A percentile compares a stretch with the other conserved stretches of the same genome.
phyloP scores from a whole-genome alignment of 306 rosid species.

The Malus sieversii region DNA sequence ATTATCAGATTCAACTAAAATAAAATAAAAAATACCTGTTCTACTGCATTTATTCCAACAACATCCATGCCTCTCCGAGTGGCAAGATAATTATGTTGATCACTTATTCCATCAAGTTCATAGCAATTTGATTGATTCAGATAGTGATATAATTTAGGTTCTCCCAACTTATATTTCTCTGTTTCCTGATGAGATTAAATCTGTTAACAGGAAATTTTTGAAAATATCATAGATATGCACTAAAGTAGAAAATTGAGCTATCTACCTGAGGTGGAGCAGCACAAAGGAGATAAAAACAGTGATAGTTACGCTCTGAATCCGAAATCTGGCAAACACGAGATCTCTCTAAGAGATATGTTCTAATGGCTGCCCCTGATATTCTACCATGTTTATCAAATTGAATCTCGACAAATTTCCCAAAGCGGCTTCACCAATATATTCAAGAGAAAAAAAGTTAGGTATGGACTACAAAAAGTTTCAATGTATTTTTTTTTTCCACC shows the following conservation, averaged over 20 bases:
- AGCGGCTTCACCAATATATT: slow-evolving; percentile 60
- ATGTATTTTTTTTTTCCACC: not conserved
- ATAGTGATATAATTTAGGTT: slow-evolving; percentile 74
- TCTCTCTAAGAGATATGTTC: slow-evolving; percentile 88
- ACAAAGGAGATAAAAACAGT: slow-evolving; percentile 80
- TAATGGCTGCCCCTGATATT: slow-evolving; percentile 93
- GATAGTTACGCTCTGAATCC: slow-evolving; percentile 86
- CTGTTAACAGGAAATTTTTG: not conserved
- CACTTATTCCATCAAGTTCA: slow-evolving; percentile 61
- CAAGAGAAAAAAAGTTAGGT: slow-evolving; percentile 25
- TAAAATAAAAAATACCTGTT: slow-evolving; percentile 50
- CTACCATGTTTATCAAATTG: slow-evolving; percentile 66
- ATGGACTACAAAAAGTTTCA: slow-evolving; percentile 14
- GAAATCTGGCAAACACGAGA: slow-evolving; percentile 97
- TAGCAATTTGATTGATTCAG: slow-evolving; percentile 86
- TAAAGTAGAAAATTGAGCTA: slow-evolving; percentile 6
- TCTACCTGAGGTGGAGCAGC: slow-evolving; percentile 85
- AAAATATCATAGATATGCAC: slow-evolving; percentile 7
- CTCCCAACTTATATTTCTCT: slow-evolving; percentile 75
- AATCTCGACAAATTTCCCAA: slow-evolving; percentile 91
- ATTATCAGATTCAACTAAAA: slow-evolving; percentile 12
- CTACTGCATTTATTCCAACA: slow-evolving; percentile 73
- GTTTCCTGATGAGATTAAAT: slow-evolving; percentile 51
- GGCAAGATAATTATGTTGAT: slow-evolving; percentile 69
- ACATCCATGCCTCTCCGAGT: slow-evolving; percentile 89